Evolutionary conservation across 2,329 filamentous ascomycete species (phyloP).

Genomic region (Diaporthe humulicola): DNA sequence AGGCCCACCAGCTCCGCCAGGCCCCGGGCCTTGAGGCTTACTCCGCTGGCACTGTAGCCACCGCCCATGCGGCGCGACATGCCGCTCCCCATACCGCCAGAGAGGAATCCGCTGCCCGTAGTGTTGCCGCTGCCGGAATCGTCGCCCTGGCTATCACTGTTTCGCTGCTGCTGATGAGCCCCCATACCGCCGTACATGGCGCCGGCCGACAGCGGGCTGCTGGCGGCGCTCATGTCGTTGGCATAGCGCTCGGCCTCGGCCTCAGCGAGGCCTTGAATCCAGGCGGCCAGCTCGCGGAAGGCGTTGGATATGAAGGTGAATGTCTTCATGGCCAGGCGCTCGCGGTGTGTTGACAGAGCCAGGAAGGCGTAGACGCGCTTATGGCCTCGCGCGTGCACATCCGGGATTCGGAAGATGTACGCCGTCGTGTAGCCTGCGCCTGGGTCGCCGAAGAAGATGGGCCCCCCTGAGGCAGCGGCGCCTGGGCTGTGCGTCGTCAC

Average conservation of each 20-base stretch:
- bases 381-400: slow-evolving; percentile 75
- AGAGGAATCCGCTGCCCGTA: slow-evolving; percentile 68
- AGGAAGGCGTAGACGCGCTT: slow-evolving; percentile 78
- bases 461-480: slow-evolving; percentile 70
- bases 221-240: slow-evolving; percentile 54
- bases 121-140: slow-evolving; percentile 47
- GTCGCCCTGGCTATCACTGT: slow-evolving; percentile 41
- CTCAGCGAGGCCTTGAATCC: slow-evolving; percentile 76
- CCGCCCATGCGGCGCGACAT: slow-evolving; percentile 71
- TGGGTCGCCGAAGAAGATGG: slow-evolving; percentile 78
- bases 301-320: slow-evolving; percentile 73
- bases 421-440: slow-evolving; percentile 76
- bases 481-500: slow-evolving; percentile 68
- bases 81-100: slow-evolving; percentile 64
- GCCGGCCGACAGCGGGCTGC: slow-evolving; percentile 52
- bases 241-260: slow-evolving; percentile 69
- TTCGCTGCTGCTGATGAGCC: slow-evolving; percentile 47
- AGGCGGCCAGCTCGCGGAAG: slow-evolving; percentile 74
- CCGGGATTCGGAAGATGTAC: slow-evolving; percentile 78
- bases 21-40: slow-evolving; percentile 70
- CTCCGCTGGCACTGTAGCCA: slow-evolving; percentile 61
- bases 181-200: slow-evolving; percentile 55
- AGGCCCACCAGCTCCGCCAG: slow-evolving; percentile 75
- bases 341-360: slow-evolving; percentile 74
- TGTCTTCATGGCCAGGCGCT: slow-evolving; percentile 75